A percentile compares a stretch with the other conserved stretches of the same genome.
Conservation (phyloP, 495 filamentous ascomycete genomes). For the Neurospora sp. region DNA sequence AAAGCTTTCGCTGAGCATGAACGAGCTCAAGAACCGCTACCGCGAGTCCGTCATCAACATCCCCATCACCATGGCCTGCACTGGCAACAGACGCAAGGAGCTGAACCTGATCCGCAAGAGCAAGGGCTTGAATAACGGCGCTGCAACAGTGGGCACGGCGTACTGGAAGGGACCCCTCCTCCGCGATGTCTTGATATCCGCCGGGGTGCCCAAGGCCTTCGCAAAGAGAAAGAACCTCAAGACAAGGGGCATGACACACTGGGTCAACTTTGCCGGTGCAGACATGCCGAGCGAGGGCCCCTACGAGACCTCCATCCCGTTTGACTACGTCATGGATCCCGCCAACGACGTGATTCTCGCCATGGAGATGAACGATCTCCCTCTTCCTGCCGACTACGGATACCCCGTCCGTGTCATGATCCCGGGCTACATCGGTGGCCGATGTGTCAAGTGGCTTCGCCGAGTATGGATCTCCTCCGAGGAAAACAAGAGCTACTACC, state of each 20-base stretch:
- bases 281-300: conserved; percentile 3
- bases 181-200: conserved; percentile 1
- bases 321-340: conserved; percentile 3
- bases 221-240: not conserved
- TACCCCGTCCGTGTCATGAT: conserved; percentile 11
- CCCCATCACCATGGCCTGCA: conserved; percentile 10
- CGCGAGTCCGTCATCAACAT: conserved; percentile 10
- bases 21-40: conserved; percentile 5
- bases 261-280: conserved; percentile 10
- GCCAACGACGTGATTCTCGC: conserved; percentile 7
- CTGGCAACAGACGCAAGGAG: conserved; percentile 11
- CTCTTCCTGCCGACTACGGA: conserved; percentile 12
- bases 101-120: conserved; percentile 11
- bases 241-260: not conserved
- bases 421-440: conserved; percentile 6
- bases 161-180: conserved; percentile 10
- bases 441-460: conserved; percentile 11
- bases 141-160: conserved; percentile 5
- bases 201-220: not conserved
- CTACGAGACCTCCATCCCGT: conserved; percentile 9
- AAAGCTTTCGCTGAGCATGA: conserved; percentile 6
- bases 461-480: conserved; percentile 5
- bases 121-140: conserved; percentile 11
- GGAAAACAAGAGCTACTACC: conserved; percentile 10
- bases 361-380: conserved; percentile 11